A percentile compares a stretch with the other conserved stretches of the same genome.
phyloP scores from a whole-genome alignment of 345 rosid genomes.

The Moricandia arvensis region DNA sequence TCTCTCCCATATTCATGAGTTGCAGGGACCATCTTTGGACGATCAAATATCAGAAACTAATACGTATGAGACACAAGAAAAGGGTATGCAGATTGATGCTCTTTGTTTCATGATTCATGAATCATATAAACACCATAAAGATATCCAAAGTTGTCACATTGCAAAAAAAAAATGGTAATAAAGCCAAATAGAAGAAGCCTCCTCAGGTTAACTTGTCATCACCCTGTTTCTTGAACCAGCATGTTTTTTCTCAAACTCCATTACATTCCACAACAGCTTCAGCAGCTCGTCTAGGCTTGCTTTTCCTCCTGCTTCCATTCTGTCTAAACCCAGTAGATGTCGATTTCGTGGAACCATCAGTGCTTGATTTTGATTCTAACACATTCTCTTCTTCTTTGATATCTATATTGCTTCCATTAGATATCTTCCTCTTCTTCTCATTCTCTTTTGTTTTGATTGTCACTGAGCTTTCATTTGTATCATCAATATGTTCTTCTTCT shows the following conservation, averaged over 20 bases:
- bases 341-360: slow-evolving; percentile 29
- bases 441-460: slow-evolving; percentile 45
- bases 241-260: slow-evolving; percentile 35
- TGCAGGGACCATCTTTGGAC: neutral
- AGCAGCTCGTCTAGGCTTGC: slow-evolving; percentile 76
- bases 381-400: slow-evolving; percentile 51
- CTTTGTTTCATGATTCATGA: neutral
- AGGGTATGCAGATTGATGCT: slow-evolving; percentile 1
- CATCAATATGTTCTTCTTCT: slow-evolving; percentile 35
- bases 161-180: neutral
- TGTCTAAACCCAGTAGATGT: slow-evolving; percentile 50
- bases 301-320: slow-evolving; percentile 68
- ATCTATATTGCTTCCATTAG: slow-evolving; percentile 36
- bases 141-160: slow-evolving; percentile 4
- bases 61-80: neutral
- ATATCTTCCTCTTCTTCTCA: slow-evolving; percentile 57
- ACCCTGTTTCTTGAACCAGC: slow-evolving; percentile 15
- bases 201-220: neutral
- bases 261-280: slow-evolving; percentile 76
- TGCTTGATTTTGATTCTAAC: slow-evolving; percentile 36
- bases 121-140: slow-evolving; percentile 12
- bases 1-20: slow-evolving; percentile 4
- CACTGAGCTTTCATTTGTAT: slow-evolving; percentile 30
- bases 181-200: slow-evolving; percentile 12
- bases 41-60: neutral